A percentile compares a stretch with the other conserved stretches of the same genome.
Conservation (phyloP, 176 grass and related monocot genomes). For the Lolium perenne region DNA sequence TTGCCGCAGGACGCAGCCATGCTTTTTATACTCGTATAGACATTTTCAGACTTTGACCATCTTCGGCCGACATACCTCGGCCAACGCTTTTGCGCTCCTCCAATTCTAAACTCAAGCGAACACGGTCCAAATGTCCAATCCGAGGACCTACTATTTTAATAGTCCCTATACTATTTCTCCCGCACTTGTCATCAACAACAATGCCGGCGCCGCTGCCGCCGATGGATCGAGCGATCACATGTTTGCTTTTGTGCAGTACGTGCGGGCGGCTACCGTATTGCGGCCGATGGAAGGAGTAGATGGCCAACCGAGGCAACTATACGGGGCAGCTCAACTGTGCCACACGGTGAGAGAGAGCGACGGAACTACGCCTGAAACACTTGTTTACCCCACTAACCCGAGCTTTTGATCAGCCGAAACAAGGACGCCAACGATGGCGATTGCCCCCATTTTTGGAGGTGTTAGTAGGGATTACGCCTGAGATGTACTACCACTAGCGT, state of each 20-base stretch:
- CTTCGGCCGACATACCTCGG: too few relatives aligned
- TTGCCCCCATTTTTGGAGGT: too few relatives aligned
- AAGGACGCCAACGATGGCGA: background rate
- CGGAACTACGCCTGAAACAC: background rate
- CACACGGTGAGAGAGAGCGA: background rate
- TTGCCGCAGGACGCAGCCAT: too few relatives aligned
- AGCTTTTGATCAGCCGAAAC: background rate
- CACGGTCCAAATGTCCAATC: too few relatives aligned
- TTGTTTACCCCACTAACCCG: background rate
- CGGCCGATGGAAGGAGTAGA: background rate
- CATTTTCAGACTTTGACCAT: too few relatives aligned
- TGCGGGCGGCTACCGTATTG: background rate
- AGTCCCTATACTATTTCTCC: background rate
- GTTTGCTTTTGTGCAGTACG: background rate
- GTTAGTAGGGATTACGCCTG: constrained; percentile 28
- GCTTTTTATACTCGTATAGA: too few relatives aligned
- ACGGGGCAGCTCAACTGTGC: background rate
- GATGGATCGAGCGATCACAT: background rate
- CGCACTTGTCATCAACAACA: background rate
- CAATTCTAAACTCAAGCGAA: too few relatives aligned
- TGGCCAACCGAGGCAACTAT: background rate
- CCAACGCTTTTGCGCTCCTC: too few relatives aligned
- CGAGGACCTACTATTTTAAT: too few relatives aligned
- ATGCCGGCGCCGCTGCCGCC: constrained; percentile 20
- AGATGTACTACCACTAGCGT: background rate